Evolutionary conservation across 257 asterid genomes (phyloP), one percentile per base, ranked within the genome.

Genomic region (Solanum chilense): DNA sequence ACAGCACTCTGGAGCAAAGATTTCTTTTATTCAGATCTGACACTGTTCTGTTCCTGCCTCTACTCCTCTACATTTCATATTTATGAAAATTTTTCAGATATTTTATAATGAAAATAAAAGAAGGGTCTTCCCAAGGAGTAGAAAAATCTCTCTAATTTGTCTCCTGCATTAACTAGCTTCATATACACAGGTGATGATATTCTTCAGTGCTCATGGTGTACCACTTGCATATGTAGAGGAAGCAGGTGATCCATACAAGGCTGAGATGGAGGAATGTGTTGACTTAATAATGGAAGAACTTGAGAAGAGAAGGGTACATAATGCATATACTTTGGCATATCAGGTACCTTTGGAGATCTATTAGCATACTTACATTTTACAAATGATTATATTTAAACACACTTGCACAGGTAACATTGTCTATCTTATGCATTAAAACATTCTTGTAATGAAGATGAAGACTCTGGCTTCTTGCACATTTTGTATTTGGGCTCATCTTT

Each of bases 201-300:
- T 97, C 94, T 97, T 96, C 89, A 97, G 99, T 89, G 99, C 99
- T 87, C 99, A 97, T 89, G 99, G 99, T 83, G 99, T 97, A 21
- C 99, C 99, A 82, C 92, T 94, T 88, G 99, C 99, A 83, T 97
- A 97, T 89, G 99, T 97, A 56, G 99, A 97, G 94, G 98, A 97
- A 92, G 99, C 99, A 87, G 99, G 99, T 87, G 99, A 97, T 92
- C 99, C 99, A 18, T 97, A 97, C 94, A 97, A 97, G 91, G 99
- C 99, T 83, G 99, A 97, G 93, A 97, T 97, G 99, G 99, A 97
- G 95, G 99, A 97, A 93, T 97, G 99, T 84, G 97, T 97, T 80
- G 99, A 97, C 93, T 92, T 95, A 91, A 96, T 96, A 88, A 96
- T 96, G 98, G 99, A 96, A 92, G 99, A 96, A 92, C 92, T 96